Conservation (phyloP, 2,329 filamentous ascomycete genomes). For the Xylariaceae sp. region DNA sequence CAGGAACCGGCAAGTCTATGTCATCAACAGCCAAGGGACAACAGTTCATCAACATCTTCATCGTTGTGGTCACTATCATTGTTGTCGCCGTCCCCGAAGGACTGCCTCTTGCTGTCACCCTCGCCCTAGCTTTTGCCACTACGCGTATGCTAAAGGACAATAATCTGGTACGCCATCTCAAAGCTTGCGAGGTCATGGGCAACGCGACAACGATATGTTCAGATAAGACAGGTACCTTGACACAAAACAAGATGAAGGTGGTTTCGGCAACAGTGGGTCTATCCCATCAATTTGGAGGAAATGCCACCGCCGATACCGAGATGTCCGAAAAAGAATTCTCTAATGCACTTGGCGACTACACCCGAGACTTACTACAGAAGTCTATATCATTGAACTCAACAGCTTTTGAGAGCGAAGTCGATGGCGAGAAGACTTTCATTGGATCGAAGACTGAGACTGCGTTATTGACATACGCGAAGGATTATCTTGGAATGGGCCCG, state of each 20-base stretch:
- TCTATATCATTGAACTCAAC: constrained; percentile 67
- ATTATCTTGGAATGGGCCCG: constrained; percentile 63
- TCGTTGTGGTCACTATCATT: constrained; percentile 74
- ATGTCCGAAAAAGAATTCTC: constrained; percentile 45
- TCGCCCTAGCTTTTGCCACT: constrained; percentile 73
- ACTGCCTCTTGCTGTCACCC: constrained; percentile 71
- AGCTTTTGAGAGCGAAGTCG: constrained; percentile 70
- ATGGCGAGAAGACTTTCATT: constrained; percentile 63
- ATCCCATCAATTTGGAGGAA: constrained; percentile 50
- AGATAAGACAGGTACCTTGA: constrained; percentile 65
- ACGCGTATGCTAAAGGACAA: constrained; percentile 74
- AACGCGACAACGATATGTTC: constrained; percentile 70
- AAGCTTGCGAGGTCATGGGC: constrained; percentile 78
- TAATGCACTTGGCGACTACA: constrained; percentile 41
- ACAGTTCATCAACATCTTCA: constrained; percentile 70
- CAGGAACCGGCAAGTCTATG: constrained; percentile 32
- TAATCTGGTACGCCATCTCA: constrained; percentile 71
- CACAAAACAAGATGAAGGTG: constrained; percentile 66
- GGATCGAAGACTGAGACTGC: constrained; percentile 77
- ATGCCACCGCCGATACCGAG: constrained; percentile 28
- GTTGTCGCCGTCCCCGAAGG: constrained; percentile 78
- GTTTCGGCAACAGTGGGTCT: constrained; percentile 58
- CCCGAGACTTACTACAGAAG: constrained; percentile 53
- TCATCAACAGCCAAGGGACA: constrained; percentile 72
- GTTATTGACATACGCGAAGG: constrained; percentile 64